Evolutionary conservation across 1,284 basidiomycete species (phyloP).

Genomic region (Volvariella volvacea): DNA sequence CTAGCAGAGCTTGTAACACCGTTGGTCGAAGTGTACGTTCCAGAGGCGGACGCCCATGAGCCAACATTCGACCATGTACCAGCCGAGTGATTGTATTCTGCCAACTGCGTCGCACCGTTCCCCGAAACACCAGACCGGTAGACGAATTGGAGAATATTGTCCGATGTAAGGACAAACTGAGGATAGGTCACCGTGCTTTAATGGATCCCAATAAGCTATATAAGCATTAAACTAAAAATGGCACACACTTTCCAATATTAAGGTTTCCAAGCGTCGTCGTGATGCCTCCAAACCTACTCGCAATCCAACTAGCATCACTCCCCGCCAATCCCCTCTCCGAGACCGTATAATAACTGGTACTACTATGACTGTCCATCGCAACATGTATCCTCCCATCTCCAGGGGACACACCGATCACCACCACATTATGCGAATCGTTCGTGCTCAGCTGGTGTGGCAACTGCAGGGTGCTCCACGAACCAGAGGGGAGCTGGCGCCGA

Average conservation of each 20-base stretch:
- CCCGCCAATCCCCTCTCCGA: conserved; percentile 30
- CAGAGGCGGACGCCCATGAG: conserved; percentile 33
- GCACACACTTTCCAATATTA: conserved; percentile 30
- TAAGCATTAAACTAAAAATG: background rate
- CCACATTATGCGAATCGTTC: conserved; percentile 35
- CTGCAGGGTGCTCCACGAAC: conserved; percentile 31
- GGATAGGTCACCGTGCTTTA: conserved; percentile 34
- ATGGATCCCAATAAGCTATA: background rate
- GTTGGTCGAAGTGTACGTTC: conserved; percentile 31
- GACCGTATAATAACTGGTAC: conserved; percentile 30
- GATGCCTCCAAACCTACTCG: conserved; percentile 30
- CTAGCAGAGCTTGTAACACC: conserved; percentile 30
- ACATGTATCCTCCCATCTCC: conserved; percentile 36
- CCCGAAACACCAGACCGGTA: conserved; percentile 37
- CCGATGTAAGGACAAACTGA: conserved; percentile 36
- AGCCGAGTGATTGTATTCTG: conserved; percentile 31
- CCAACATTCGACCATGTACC: conserved; percentile 34
- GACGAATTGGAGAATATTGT: conserved; percentile 36
- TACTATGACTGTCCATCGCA: conserved; percentile 36
- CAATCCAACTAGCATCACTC: conserved; percentile 30
- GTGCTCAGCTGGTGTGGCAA: conserved; percentile 30
- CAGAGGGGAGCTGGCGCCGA: conserved; percentile 29
- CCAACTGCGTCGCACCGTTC: conserved; percentile 35
- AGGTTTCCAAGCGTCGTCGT: conserved; percentile 30
- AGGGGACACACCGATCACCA: conserved; percentile 33